Base-by-base conservation (phyloP, 116 monocot genomes). In the Dioscorea cayenensis region DNA sequence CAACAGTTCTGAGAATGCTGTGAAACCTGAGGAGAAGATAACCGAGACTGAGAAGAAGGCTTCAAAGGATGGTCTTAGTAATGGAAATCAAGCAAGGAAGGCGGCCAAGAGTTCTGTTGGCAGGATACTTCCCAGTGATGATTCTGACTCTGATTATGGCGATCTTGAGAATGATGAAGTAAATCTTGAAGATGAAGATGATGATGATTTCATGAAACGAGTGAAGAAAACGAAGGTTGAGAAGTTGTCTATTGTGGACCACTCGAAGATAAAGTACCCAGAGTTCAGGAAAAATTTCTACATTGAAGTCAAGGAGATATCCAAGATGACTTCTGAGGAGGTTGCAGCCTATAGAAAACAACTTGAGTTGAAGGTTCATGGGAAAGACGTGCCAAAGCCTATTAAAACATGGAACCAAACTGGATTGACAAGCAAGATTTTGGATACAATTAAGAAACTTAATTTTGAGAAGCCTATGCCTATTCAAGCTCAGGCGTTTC, bases 181-280 rank as follows among this genome's bases (percentile, higher is more conserved):
- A 10, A 61, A 71, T 22, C 43, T 49, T 1, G 96, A 96, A 73
- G 96, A 96, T 62, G 92, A 92, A 78, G 84, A 92, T 73, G 96
- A 96, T 52, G 96, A 96, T 20, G 96, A 96, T 23, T 96, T 96
- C 74, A 79, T 96, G 76, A 96, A 90, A 67, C 74, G 92, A 16
- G 96, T 96, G 66, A 96, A 92, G 86, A 96, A 96, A 72, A 88
- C 96, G 7, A 92, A 96, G 81, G 92, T 69, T 36, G 96, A 96
- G 71, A 96, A 90, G 66, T 63, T 96, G 9, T 86, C 92, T 3
- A 70, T 96, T 60, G 92, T 92, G 8, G 96, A 96, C 60, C 96
- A 96, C 68, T 92, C 96, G 5, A 96, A 96, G 84, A 86, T 96
- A 63, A 60, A 92, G 64, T 96, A 96, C 37, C 81, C 78, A 29